Percentiles rank a stretch among this genome's conserved stretches.
Evolutionary conservation across 441 rosid genomes (phyloP).

Genomic region (Jatropha multifida): DNA sequence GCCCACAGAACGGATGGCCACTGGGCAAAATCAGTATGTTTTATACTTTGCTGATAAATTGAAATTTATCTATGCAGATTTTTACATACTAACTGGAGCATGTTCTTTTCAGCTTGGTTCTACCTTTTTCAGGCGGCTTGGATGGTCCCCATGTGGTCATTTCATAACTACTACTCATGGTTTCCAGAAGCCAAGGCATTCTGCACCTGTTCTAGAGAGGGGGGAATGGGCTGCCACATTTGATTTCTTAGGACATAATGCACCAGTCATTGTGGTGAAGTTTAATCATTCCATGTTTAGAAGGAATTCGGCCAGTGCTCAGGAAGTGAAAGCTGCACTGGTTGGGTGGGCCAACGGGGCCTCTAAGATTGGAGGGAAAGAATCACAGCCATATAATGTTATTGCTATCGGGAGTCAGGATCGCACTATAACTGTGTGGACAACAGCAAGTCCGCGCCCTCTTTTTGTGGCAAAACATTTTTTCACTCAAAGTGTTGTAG

Average conservation of each 20-base stretch:
- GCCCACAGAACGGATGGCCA: constrained; percentile 96
- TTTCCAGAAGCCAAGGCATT: constrained; percentile 98
- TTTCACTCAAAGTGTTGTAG: constrained; percentile 96
- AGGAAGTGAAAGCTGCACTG: constrained; percentile 52
- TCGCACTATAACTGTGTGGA: constrained; percentile 98
- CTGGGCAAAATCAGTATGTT: constrained; percentile 95
- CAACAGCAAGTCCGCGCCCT: constrained; percentile 94
- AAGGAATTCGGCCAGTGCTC: constrained; percentile 45
- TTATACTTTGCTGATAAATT: constrained; percentile 7
- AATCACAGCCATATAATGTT: constrained; percentile 79
- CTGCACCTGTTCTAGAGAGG: constrained; percentile 97
- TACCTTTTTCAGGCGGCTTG: constrained; percentile 97
- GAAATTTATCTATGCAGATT: constrained; percentile 15
- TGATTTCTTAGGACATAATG: constrained; percentile 97
- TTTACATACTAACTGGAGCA: constrained; percentile 26
- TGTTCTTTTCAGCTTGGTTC: constrained; percentile 77
- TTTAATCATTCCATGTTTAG: constrained; percentile 95
- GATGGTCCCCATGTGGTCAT: constrained; percentile 99
- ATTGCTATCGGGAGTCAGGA: constrained; percentile 99
- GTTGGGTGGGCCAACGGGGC: constrained; percentile 92
- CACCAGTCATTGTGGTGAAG: constrained; percentile 90
- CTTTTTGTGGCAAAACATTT: constrained; percentile 97
- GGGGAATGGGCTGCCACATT: constrained; percentile 98
- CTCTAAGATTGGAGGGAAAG: constrained; percentile 74
- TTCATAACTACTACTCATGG: constrained; percentile 97